Percentiles rank a stretch among this genome's conserved stretches.
These are phyloP conservation scores for Cercophora newfieldiana DNA, from an alignment of 495 filamentous ascomycete species.

Conservation along the genomic window DNA sequence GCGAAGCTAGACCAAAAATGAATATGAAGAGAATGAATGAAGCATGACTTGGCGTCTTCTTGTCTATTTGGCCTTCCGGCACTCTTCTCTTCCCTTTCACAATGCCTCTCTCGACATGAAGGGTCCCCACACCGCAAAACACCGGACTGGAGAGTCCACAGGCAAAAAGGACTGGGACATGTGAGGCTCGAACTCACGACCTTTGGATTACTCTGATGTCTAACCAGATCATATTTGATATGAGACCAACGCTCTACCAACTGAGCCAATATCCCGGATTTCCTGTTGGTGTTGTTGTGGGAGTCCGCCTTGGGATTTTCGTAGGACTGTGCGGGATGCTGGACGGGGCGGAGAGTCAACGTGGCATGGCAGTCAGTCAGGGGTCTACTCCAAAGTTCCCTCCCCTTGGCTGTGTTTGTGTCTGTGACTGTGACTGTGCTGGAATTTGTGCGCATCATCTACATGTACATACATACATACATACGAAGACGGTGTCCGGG, in stretches of 20 bases:
- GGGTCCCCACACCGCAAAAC: too few species aligned
- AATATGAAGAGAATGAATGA: constrained; percentile 3
- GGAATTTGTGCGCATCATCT: too few species aligned
- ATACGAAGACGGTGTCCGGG: too few species aligned
- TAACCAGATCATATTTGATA: background rate
- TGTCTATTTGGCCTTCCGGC: background rate
- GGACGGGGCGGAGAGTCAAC: background rate
- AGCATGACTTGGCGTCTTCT: background rate
- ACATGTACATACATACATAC: too few species aligned
- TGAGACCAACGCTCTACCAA: background rate
- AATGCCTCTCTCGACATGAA: too few species aligned
- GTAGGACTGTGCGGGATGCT: background rate
- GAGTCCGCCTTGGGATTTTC: background rate
- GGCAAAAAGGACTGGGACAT: too few species aligned
- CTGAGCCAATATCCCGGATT: background rate
- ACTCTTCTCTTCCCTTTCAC: background rate
- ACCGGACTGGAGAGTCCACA: too few species aligned
- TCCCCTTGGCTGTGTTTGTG: too few species aligned
- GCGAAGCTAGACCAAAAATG: background rate
- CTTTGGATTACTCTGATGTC: constrained; percentile 1
- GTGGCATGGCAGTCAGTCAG: background rate
- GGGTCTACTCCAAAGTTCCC: too few species aligned
- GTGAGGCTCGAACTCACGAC: background rate
- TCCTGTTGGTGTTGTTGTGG: background rate
- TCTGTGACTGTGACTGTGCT: too few species aligned